Base-by-base conservation (phyloP, 768 basidiomycete species). In the Cubamyces lactineus region DNA sequence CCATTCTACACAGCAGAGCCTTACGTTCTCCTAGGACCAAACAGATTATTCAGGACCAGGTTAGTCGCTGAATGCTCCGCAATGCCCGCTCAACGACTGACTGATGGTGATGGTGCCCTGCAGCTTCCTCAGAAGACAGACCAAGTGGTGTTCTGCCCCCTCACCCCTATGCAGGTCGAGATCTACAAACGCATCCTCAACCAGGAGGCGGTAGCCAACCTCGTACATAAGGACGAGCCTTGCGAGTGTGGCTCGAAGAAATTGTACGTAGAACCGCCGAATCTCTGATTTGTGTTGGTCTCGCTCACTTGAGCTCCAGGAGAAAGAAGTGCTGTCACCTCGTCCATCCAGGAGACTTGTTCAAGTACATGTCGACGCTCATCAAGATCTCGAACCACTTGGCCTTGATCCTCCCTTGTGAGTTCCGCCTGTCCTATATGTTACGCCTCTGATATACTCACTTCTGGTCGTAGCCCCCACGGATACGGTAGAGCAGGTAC, bases 311-410 rank as follows among this genome's bases (percentile, higher is more conserved):
- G 1, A 17, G 55, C 72, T 73, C 0, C 68, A 84, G 85, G 51
- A 78, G 87, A 2, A 85, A 85, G 39, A 81, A 87, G 40, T 88
- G 87, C 65, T 84, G 82, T 61, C 72, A 85, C 62, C 72, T 74
- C 5, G 73, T 75, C 2, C 79, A 78, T 6, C 72, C 75, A 38
- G 78, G 77, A 0, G 83, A 82, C 28, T 78, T 95, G 6, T 86
- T 96, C 73, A 86, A 84, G 69, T 91, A 85, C 67, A 90, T 91
- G 78, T 85, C 86, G 1, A 81, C 92, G n/a, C 76, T 95, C 53
- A 89, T 93, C 74, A 92, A 93, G 73, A 77, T 95, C 5, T 91
- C 92, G 9, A 95, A 98, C 71, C 95, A 97, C 71, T 81, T 96
- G 48, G 91, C 84, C 0, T 75, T 98, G 21, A 89, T 98, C 42